Evolutionary conservation across 2,329 filamentous ascomycete genomes (phyloP), one percentile per base, ranked within the genome.

Genomic region (Coniochaeta ligniaria): DNA sequence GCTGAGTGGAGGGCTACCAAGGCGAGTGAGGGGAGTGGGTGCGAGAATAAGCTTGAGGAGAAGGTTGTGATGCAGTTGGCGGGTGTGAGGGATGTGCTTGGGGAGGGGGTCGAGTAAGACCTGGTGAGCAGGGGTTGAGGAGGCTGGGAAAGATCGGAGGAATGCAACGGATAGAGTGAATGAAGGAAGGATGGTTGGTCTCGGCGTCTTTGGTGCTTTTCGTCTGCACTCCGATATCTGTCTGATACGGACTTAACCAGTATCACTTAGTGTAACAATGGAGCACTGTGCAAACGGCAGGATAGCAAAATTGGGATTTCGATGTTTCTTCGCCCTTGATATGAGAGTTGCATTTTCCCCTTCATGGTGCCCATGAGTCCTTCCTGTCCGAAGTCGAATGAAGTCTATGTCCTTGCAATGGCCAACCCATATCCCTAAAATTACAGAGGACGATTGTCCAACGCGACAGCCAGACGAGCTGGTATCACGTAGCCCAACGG

Each of bases 21-120:
- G 66, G 70, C 70, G 20, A 72, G 70, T 9, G 73, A 72, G 65
- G 74, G 71, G 57, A 76, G 70, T 45, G 79, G 76, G 0, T 76
- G 77, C 3, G 85, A 88, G 68, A 93, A 82, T 70, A 74, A 83
- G 67, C 76, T 96, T 59, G 91, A 96, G 73, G 85, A 89, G 69
- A 91, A 88, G 75, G 84, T 95, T 7, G 78, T 94, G 28, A 79
- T 74, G 61, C 87, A 94, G 72, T 75, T 95, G 67, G 82, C 83
- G 68, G 83, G 81, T 6, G 81, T 86, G 20, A 78, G 80, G 67
- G 78, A 80, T 65, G 79, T 87, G 50, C 72, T 87, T 62, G 76
- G 75, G 61, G 83, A 84, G 58, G 79, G 80, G 36, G 70, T 80
- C 61, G 81, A 83, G 60, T 72, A 68, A 45, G 24, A 41, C 38